Evolutionary conservation across 169 alveolate species (phyloP).

Genomic region (Toxoplasma gondii): DNA sequence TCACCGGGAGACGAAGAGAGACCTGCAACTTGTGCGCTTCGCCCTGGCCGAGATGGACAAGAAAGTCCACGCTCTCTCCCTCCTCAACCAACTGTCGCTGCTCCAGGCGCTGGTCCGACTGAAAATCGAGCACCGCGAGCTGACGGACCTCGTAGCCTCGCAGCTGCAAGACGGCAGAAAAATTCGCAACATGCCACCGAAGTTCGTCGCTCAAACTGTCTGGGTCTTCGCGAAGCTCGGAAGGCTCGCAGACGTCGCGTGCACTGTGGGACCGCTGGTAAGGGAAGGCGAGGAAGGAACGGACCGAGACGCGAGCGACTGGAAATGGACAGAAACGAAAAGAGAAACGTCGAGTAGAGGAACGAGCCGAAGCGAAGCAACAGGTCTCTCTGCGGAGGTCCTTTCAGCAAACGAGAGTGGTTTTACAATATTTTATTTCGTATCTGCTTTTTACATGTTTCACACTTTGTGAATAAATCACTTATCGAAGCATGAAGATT

Average conservation of each 20-base stretch:
- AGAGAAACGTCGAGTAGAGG: background rate
- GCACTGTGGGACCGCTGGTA: constrained; percentile 41
- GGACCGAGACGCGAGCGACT: background rate
- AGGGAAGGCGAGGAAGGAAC: background rate
- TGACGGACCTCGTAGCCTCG: background rate
- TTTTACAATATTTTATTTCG: too few species aligned
- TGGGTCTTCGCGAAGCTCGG: constrained; percentile 46
- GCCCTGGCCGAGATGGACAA: constrained; percentile 26
- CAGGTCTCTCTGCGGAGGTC: too few species aligned
- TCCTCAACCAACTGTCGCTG: constrained; percentile 37
- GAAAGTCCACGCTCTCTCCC: background rate
- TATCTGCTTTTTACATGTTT: too few species aligned
- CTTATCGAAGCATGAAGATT: too few species aligned
- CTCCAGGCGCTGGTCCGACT: constrained; percentile 23
- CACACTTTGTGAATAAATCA: too few species aligned
- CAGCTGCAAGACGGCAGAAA: background rate
- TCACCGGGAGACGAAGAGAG: constrained; percentile 33
- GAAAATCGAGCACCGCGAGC: background rate
- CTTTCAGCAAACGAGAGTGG: too few species aligned
- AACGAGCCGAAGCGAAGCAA: background rate
- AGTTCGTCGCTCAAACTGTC: constrained; percentile 36
- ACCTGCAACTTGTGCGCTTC: constrained; percentile 24
- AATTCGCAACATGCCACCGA: constrained; percentile 38
- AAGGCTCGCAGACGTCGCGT: constrained; percentile 19
- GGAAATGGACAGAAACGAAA: background rate